Conservation (phyloP, 2,329 filamentous ascomycete species). For the Phaeosphaeria sp. region DNA sequence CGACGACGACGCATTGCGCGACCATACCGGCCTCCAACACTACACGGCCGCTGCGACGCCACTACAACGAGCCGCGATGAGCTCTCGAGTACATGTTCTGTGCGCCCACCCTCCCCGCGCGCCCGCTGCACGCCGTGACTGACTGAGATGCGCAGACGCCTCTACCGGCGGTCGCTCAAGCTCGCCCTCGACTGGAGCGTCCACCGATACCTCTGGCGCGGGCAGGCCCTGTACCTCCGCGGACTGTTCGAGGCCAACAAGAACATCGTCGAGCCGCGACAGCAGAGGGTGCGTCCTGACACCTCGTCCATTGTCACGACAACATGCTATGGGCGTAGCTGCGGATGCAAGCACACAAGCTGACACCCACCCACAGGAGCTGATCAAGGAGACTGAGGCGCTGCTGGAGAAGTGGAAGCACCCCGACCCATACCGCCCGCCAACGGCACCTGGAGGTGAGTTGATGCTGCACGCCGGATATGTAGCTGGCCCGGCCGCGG, state of each 20-base stretch:
- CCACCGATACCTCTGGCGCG: conserved; percentile 90
- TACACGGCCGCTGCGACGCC: conserved; percentile 19
- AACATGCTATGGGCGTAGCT: neutral
- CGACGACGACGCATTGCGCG: conserved; percentile 40
- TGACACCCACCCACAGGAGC: conserved; percentile 62
- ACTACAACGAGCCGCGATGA: conserved; percentile 43
- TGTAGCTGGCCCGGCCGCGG: conserved; percentile 28
- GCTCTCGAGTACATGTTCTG: conserved; percentile 48
- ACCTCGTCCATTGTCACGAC: neutral
- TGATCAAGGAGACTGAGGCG: conserved; percentile 87
- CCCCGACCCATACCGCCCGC: conserved; percentile 88
- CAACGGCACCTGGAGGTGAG: conserved; percentile 90
- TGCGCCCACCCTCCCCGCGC: conserved; percentile 28
- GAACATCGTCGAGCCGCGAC: conserved; percentile 80
- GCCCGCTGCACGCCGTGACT: conserved; percentile 27
- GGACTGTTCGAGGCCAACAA: conserved; percentile 94
- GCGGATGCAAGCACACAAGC: conserved; percentile 7
- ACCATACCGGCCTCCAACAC: conserved; percentile 16
- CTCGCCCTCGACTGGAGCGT: conserved; percentile 95
- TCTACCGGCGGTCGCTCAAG: conserved; percentile 93
- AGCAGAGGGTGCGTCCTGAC: conserved; percentile 73
- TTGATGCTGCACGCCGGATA: conserved; percentile 21
- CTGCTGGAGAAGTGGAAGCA: conserved; percentile 95
- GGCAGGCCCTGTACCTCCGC: conserved; percentile 94
- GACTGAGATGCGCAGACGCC: conserved; percentile 58